Evolutionary conservation across 1,284 basidiomycete genomes (phyloP), one percentile per base, ranked within the genome.

Genomic region (Taiwanofungus camphoratus): DNA sequence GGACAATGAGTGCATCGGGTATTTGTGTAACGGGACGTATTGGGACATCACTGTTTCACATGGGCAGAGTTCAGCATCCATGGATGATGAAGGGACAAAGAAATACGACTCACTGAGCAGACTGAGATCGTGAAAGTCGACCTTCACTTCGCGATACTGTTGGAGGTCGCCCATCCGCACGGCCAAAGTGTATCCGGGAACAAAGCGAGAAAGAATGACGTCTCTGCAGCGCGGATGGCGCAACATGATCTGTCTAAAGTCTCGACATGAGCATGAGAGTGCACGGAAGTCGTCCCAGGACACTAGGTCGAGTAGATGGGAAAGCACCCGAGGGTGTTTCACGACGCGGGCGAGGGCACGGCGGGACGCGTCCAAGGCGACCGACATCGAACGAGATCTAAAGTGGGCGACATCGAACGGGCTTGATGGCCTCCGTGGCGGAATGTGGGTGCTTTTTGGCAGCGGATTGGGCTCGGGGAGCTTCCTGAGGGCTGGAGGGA

Each of bases 121-220:
- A 50, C 77, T 69, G 11, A 87, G 62, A 56, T 86, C 78, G 39
- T 69, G 61, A 31, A 86, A 63, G 29, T 73, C 67, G 46, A 85
- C 55, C 4, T 67, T 65, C 20, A 87, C 61, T 38, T 73, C 67
- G 42, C 70, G 67, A 46, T 67, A 66, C 5, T 65, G 53, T 31
- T 61, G 52, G 18, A 63, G 45, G 49, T 77, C 71, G 22, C 69
- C 60, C 35, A 62, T 53, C 3, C 60, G 62, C 30, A 77, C 55
- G 26, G 71, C 72, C 26, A 63, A 52, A 3, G 60, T 56, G 56
- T 79, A 87, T 4, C 72, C 75, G 0, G 79, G 77, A 1, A 88
- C 69, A 53, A 72, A 82, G 26, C 69, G 73, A 5, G 73, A 60
- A 20, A 88, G 70, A 31, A 87, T 64, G 46, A 68, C 61, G 54